Percentiles rank a stretch among this genome's conserved stretches.
These are phyloP conservation scores for Thermothielavioides terrestris DNA, from an alignment of 495 filamentous ascomycete genomes.

Conservation along the genomic window DNA sequence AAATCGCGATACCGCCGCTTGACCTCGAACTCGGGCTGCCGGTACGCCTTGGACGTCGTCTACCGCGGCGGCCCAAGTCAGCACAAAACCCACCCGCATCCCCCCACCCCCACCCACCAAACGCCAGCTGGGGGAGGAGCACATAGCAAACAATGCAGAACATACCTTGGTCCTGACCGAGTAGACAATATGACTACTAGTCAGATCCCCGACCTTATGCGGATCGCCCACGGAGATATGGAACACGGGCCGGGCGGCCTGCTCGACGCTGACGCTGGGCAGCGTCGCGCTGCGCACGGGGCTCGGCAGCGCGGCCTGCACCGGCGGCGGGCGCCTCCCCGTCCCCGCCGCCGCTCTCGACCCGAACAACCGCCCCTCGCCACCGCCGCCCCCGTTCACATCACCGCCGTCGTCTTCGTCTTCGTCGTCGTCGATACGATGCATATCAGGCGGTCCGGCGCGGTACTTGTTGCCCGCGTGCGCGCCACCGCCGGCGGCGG, in stretches of 20 bases:
- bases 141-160: background rate
- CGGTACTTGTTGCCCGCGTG: slow-evolving; percentile 45
- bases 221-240: slow-evolving; percentile 93
- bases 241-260: slow-evolving; percentile 84
- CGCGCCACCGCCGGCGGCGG: slow-evolving; percentile 11
- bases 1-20: slow-evolving; percentile 93
- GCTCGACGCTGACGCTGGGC: slow-evolving; percentile 78
- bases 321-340: slow-evolving; percentile 62
- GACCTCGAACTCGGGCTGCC: slow-evolving; percentile 80
- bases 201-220: slow-evolving; percentile 93
- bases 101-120: background rate
- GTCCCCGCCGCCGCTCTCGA: slow-evolving; percentile 35
- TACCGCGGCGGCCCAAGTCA: slow-evolving; percentile 24
- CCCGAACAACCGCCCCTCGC: slow-evolving; percentile 8
- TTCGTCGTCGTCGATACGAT: slow-evolving; percentile 60
- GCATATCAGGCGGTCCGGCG: slow-evolving; percentile 37
- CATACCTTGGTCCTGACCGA: slow-evolving; percentile 85
- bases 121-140: background rate
- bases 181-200: slow-evolving; percentile 95
- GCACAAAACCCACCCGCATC: background rate
- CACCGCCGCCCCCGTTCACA: background rate
- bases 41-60: slow-evolving; percentile 95
- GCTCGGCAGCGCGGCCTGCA: slow-evolving; percentile 53
- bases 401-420: slow-evolving; percentile 27
- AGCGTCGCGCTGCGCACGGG: slow-evolving; percentile 54